Evolutionary conservation across 208 protist genomes (phyloP), one percentile per base, ranked within the genome.

Genomic region (Plasmodiophora brassicae): DNA sequence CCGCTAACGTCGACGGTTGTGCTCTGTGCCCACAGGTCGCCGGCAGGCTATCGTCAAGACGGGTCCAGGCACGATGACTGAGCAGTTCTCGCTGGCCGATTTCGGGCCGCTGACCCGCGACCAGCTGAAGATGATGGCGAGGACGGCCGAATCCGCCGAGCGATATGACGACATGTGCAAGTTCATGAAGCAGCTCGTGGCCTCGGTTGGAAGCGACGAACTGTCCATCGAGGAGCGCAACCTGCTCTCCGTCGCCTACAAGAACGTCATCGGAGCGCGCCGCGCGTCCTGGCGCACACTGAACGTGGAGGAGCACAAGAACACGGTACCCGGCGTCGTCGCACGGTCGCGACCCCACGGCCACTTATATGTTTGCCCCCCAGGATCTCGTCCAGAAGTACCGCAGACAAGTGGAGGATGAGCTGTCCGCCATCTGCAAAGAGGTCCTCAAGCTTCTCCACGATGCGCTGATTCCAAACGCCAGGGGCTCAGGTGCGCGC

Each of bases 191-290:
- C 94, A 94, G 44, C 96, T 99, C 38, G 96, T 78, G 20, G 5
- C n/a, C 97, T 44, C 93, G 95, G 90, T 86, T 97, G 32, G 95
- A 95, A 32, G n/a, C 92, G 86, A 95, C 85, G 95, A 99, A 91
- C 95, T 99, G 14, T 95, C 95, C 45, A 95, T 96, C 91, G 98
- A 99, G 93, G 98, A 99, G 92, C 94, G 98, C 89, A 99, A 99
- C 91, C 93, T 99, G 0, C 95, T 99, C 45, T 99, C 98, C 32
- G 98, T 99, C 38, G 98, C 98, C 45, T 99, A 99, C 95, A 99
- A 99, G 93, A 99, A 99, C 93, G 96, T 99, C 85, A 98, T 99
- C 94, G 98, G 98, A 86, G 92, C 97, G 38, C 95, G 97, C 87
- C 96, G 98, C 91, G 97, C 98, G 25, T 98, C 97, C 87, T 99